A percentile compares a stretch with the other conserved stretches of the same genome.
phyloP scores from a whole-genome alignment of 2,329 filamentous ascomycete species.

The Chalara sp. region DNA sequence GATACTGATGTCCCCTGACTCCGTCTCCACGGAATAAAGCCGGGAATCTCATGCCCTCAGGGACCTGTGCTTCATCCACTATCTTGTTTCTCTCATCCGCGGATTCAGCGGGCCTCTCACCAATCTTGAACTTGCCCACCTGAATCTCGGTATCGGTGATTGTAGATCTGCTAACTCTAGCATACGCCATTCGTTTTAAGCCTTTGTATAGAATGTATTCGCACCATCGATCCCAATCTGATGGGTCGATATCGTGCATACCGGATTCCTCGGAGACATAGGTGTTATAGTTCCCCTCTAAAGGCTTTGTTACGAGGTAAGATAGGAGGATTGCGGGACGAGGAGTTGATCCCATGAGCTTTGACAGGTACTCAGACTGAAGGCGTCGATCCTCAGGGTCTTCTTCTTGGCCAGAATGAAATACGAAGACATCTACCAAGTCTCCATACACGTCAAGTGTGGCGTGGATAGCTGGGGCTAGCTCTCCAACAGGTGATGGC shows the following conservation, averaged over 20 bases:
- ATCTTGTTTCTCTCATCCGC: conserved; percentile 48
- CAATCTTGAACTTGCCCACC: conserved; percentile 90
- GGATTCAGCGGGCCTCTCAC: conserved; percentile 57
- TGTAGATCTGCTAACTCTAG: conserved; percentile 76
- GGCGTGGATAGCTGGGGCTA: conserved; percentile 94
- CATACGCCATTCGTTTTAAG: conserved; percentile 79
- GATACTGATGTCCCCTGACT: conserved; percentile 83
- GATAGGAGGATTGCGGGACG: conserved; percentile 80
- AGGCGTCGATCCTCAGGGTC: conserved; percentile 85
- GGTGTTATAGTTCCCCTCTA: conserved; percentile 92
- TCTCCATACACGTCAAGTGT: conserved; percentile 90
- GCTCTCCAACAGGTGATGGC: conserved; percentile 86
- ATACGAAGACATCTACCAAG: conserved; percentile 88
- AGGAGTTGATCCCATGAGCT: conserved; percentile 76
- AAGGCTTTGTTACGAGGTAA: conserved; percentile 86
- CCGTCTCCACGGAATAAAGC: conserved; percentile 76
- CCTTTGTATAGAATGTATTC: conserved; percentile 97
- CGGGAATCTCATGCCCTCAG: conserved; percentile 76
- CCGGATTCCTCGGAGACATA: conserved; percentile 82
- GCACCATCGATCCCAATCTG: conserved; percentile 97
- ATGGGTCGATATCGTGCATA: conserved; percentile 91
- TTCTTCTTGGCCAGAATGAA: conserved; percentile 97
- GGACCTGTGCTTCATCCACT: conserved; percentile 66
- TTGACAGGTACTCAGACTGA: conserved; percentile 78
- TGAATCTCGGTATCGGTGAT: conserved; percentile 98